Conservation (phyloP, 2,329 filamentous ascomycete genomes). For the Diaporthe vaccinii region DNA sequence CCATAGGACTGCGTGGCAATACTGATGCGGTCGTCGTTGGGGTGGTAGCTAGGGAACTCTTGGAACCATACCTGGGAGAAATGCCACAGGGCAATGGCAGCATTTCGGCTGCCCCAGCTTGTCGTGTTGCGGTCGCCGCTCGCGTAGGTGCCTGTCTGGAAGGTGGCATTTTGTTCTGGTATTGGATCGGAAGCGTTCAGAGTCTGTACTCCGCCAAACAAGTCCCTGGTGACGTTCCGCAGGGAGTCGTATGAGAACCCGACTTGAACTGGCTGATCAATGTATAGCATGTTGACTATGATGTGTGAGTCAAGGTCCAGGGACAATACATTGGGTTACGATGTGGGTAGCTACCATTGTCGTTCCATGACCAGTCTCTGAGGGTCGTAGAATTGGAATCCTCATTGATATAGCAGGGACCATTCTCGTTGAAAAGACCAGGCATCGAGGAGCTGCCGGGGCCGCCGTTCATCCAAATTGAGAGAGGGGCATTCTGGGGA, state of each 20-base stretch:
- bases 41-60: constrained; percentile 66
- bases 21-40: constrained; percentile 53
- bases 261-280: constrained; percentile 66
- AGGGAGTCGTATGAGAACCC: constrained; percentile 48
- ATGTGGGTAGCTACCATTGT: constrained; percentile 51
- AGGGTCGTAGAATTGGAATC: constrained; percentile 61
- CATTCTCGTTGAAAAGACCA: constrained; percentile 65
- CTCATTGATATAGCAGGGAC: constrained; percentile 63
- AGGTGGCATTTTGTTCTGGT: constrained; percentile 23
- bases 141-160: constrained; percentile 55
- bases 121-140: constrained; percentile 63
- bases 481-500: constrained; percentile 38
- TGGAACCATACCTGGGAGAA: constrained; percentile 69
- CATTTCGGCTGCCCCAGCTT: constrained; percentile 51
- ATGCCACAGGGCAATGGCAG: constrained; percentile 65
- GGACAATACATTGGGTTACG: rapidly evolving
- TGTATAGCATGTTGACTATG: constrained; percentile 72
- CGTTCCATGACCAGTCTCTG: constrained; percentile 73
- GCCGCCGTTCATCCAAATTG: constrained; percentile 64
- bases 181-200: constrained; percentile 32
- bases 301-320: background rate
- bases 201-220: background rate
- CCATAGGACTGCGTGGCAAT: constrained; percentile 44
- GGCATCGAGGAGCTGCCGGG: constrained; percentile 70
- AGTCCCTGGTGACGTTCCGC: constrained; percentile 42